These are phyloP conservation scores for Globisporangium cylindrosporum DNA, from an alignment of 352 stramenopile genomes.

Conservation along the genomic window DNA sequence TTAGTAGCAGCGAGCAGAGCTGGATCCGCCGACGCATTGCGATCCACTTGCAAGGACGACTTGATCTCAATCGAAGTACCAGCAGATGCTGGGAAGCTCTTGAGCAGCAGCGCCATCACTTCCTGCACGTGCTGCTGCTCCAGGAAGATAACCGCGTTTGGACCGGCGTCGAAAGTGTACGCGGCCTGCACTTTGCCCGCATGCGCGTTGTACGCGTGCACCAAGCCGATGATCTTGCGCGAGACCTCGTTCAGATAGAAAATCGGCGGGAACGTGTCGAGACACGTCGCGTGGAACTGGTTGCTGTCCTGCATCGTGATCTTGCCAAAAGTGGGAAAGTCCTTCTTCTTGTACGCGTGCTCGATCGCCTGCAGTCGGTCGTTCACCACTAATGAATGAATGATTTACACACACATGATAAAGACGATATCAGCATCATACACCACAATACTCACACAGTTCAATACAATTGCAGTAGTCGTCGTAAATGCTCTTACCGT, in stretches of 20 bases:
- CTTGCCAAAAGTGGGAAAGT: conserved; percentile 95
- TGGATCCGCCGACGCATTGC: conserved; percentile 10
- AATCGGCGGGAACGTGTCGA: conserved; percentile 98
- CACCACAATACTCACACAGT: not conserved
- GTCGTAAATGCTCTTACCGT: conserved; percentile 17
- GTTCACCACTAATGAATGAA: conserved; percentile 57
- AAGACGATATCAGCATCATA: not conserved
- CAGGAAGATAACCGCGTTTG: conserved; percentile 96
- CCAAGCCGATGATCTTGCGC: conserved; percentile 70
- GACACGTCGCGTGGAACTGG: conserved; percentile 97
- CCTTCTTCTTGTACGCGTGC: conserved; percentile 79
- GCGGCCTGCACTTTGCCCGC: conserved; percentile 74
- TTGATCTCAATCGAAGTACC: conserved; percentile 27
- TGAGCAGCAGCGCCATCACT: conserved; percentile 53
- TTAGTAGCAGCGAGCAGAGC: conserved; percentile 19
- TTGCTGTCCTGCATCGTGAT: conserved; percentile 99
- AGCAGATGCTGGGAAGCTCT: conserved; percentile 38
- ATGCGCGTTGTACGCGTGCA: conserved; percentile 94
- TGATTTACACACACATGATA: not conserved
- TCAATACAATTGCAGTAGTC: not conserved
- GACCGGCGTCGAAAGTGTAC: conserved; percentile 99
- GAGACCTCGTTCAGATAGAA: conserved; percentile 98
- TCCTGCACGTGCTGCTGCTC: conserved; percentile 65
- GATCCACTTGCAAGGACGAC: conserved; percentile 27
- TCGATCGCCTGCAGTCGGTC: conserved; percentile 88